Evolutionary conservation across 2,329 filamentous ascomycete genomes (phyloP).

Genomic region (Macroventuria anomochaeta): DNA sequence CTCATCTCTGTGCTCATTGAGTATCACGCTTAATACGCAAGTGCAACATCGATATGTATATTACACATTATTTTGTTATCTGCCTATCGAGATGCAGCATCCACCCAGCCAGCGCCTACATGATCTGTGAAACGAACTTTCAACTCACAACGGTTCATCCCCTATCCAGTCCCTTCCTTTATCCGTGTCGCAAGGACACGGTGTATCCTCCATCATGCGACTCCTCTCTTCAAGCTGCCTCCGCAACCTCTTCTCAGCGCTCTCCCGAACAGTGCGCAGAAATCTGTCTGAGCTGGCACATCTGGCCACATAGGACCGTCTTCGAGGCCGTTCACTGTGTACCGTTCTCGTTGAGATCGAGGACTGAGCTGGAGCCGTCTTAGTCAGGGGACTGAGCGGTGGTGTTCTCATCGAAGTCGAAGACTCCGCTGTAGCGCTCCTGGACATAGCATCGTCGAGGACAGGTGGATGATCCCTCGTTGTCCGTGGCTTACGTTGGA

Average conservation of each 20-base stretch:
- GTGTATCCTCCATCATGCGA: background rate
- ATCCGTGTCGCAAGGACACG: background rate
- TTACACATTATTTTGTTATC: no score
- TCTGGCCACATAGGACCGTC: background rate
- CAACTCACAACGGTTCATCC: background rate
- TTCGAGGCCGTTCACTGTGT: background rate
- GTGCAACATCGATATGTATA: no score
- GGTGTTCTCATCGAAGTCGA: background rate
- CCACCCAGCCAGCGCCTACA: no score
- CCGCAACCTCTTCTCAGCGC: background rate
- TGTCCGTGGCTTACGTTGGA: conserved; percentile 1
- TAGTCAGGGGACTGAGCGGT: background rate
- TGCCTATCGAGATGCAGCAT: no score
- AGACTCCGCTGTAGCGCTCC: background rate
- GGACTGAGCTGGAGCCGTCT: background rate
- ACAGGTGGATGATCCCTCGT: background rate
- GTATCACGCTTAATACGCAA: no score
- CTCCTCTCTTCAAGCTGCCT: background rate
- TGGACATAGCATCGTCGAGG: background rate
- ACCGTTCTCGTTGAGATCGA: background rate
- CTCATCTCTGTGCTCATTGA: no score
- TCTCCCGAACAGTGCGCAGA: background rate
- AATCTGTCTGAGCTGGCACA: conserved; percentile 1
- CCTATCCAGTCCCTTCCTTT: background rate
- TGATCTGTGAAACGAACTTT: no score